Evolutionary conservation across 2,329 filamentous ascomycete genomes (phyloP), one percentile per base, ranked within the genome.

Genomic region (Dothiorella sarmentorum): DNA sequence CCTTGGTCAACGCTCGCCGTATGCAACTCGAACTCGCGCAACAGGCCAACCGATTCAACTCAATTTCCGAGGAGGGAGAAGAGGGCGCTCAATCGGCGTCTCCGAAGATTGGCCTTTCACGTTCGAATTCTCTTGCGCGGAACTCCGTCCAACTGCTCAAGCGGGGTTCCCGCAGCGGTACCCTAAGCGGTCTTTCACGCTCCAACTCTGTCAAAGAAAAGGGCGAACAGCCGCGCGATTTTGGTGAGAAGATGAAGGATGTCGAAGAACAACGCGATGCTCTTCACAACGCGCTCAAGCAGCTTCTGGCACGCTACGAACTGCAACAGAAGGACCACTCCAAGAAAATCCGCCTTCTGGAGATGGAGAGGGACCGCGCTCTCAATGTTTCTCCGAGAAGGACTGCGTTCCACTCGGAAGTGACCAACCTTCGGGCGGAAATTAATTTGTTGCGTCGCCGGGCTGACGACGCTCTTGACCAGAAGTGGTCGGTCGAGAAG

Each of bases 401-500:
- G 64, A 84, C 85, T 4, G 89, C 90, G 9, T 97, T 95, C 71
- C 88, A 95, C 70, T 85, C 82, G 64, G 93, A 97, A 68, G 89
- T 97, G 6, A 80, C 82, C 2, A 86, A 82, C 62, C 79, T 97
- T 42, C 87, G 91, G 61, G 85, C 88, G 22, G 94, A 99, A 71
- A 89, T 99, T 62, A 90, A 89, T 53, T 83, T 88, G 15, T 81
- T 99, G 59, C 86, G 94, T 42, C 87, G 87, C 62, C 86, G 94
- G 56, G 93, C 93, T 27, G 93, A 99, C 67, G 93, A 97, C 63
- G 93, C 93, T 15, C 82, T 97, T 13, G 91, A 96, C 69, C 90
- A 96, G 68, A 97, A 97, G 74, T 97, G 90, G 87, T 89, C 95
- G 70, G 93, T 92, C 62, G 93, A 97, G 75, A 95, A 95, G 75